Base-by-base conservation (phyloP, 2,329 filamentous ascomycete species). In the Fusarium nodosum region DNA sequence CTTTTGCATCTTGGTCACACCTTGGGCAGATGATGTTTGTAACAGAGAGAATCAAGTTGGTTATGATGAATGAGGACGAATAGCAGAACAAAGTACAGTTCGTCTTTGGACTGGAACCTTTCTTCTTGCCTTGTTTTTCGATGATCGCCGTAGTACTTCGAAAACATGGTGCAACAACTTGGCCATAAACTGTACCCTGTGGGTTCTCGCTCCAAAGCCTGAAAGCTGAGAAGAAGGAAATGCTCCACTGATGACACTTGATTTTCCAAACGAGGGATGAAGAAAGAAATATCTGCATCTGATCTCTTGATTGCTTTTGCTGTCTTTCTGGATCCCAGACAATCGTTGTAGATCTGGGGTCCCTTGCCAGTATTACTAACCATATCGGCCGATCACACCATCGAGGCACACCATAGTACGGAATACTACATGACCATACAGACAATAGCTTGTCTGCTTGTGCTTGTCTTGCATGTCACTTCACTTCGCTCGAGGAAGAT, bases 321-420 rank as follows among this genome's bases (percentile, higher is more conserved):
- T 51, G 26, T 28, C 22, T 36, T 39, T 47, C 50, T 44, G 24
- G 38, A 52, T 41, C 33, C 39, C 31, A 26, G 24, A 53, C 44
- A 48, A 61, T 60, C 20, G 57, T 56, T 55, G 67, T 64, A 70
- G 68, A 73, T 69, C 66, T 56, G 64, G 73, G 65, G 71, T 64
- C 62, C 72, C 66, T 64, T 75, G 70, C 36, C 51, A 66, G 63
- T 64, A 13, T 13, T 30, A 24, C 36, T 33, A 66, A 34, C 60
- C 56, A 61, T 64, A 64, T 72, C 48, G 66, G 64, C 62, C 70
- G 61, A 70, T 67, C 63, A 48, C 34, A 52, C 26, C 36, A 57
- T 72, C 61, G 54, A 20, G 45, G 39, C 22, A 42, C 36, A 34
- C 15, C 33, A 34, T 39, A 39, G 12, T 34, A 34, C 33, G 33